A percentile compares a stretch with the other conserved stretches of the same genome.
phyloP scores from a whole-genome alignment of 345 rosid genomes.

The Sonneratia alba region DNA sequence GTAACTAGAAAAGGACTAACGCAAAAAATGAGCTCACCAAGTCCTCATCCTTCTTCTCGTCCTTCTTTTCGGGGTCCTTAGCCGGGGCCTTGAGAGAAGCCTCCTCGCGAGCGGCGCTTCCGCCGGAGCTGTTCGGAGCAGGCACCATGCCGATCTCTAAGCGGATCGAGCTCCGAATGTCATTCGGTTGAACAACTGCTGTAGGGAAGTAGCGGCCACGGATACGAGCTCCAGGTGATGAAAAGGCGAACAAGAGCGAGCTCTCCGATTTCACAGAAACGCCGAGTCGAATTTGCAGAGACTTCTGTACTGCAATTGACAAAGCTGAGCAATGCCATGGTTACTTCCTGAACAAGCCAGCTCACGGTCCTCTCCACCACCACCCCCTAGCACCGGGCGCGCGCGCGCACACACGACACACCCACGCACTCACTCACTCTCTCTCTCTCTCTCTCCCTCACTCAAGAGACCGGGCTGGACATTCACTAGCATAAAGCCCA shows the following conservation, averaged over 20 bases:
- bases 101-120: slow-evolving; percentile 39
- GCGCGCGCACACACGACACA: too few species aligned
- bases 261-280: not conserved
- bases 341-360: slow-evolving; percentile 12
- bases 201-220: not conserved
- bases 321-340: not conserved
- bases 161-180: not conserved
- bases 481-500: too few species aligned
- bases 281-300: not conserved
- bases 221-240: not conserved
- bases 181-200: not conserved
- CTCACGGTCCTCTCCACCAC: too few species aligned
- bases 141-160: slow-evolving; percentile 16
- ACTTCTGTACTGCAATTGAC: not conserved
- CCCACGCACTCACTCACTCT: too few species aligned
- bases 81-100: slow-evolving; percentile 49
- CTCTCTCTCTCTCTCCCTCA: not conserved
- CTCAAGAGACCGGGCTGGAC: not conserved
- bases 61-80: slow-evolving; percentile 83
- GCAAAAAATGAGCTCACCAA: slow-evolving; percentile 34
- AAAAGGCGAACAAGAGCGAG: not conserved
- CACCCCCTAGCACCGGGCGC: too few species aligned
- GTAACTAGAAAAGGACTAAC: not conserved
- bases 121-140: slow-evolving; percentile 44
- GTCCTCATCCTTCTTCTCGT: slow-evolving; percentile 87